Percentiles rank a stretch among this genome's conserved stretches.
Evolutionary conservation across 1,139 yeast genomes (phyloP).

Genomic region (Zygosaccharomyces sapae): DNA sequence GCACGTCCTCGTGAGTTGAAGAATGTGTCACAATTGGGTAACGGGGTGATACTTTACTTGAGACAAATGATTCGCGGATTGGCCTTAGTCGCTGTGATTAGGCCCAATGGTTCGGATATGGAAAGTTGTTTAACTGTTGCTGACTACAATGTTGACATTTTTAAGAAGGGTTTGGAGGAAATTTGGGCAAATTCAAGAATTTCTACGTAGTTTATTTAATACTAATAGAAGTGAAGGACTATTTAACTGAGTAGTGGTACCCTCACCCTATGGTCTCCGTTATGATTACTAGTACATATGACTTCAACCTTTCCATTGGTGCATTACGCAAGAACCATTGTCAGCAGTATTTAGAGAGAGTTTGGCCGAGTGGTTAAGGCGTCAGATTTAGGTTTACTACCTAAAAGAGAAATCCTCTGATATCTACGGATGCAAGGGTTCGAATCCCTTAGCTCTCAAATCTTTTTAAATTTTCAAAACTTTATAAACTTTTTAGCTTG

Average conservation of each 20-base stretch:
- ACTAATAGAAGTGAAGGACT: background rate
- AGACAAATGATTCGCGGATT: conserved; percentile 91
- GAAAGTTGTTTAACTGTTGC: conserved; percentile 66
- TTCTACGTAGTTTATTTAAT: background rate
- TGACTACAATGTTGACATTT: conserved; percentile 83
- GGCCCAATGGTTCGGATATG: conserved; percentile 53
- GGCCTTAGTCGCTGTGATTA: conserved; percentile 81
- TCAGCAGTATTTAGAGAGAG: conserved; percentile 23
- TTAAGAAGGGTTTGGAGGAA: conserved; percentile 72
- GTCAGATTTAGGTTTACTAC: conserved; percentile 41
- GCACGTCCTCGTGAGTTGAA: conserved; percentile 43
- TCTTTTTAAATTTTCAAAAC: conserved; percentile 7
- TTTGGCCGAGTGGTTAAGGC: conserved; percentile 48
- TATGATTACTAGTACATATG: too few species aligned
- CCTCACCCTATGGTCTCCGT: too few species aligned
- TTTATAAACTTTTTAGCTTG: conserved; percentile 3
- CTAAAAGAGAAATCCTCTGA: conserved; percentile 17
- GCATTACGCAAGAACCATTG: too few species aligned
- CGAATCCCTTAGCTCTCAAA: conserved; percentile 30
- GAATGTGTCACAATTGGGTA: conserved; percentile 71
- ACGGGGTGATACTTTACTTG: conserved; percentile 76
- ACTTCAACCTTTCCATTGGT: too few species aligned
- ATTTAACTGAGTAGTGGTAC: background rate
- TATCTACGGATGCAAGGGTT: conserved; percentile 31
- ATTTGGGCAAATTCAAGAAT: conserved; percentile 54